Conservation (phyloP, 2,329 filamentous ascomycete genomes). For the Aspergillus alliaceus region DNA sequence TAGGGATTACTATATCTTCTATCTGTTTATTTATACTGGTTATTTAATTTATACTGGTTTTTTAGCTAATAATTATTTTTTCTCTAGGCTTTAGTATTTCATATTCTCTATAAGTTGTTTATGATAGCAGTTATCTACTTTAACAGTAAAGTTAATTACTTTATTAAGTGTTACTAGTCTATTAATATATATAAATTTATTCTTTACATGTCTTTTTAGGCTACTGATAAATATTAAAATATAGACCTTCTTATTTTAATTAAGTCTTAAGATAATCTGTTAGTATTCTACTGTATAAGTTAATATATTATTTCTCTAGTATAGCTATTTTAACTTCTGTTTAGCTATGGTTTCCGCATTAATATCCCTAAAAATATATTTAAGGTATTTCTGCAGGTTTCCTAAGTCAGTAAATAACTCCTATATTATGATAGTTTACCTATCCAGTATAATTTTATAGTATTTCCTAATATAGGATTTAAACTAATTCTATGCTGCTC, state of each 20-base stretch:
- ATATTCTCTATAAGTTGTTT: too few relatives aligned
- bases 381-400: not conserved
- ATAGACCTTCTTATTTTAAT: not conserved
- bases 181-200: not conserved
- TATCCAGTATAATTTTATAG: not conserved
- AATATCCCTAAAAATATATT: not conserved
- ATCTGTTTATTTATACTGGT: too few relatives aligned
- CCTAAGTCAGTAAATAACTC: not conserved
- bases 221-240: not conserved
- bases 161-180: too few relatives aligned
- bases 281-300: not conserved
- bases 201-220: not conserved
- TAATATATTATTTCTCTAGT: too few relatives aligned
- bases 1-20: too few relatives aligned
- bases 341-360: not conserved
- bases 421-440: not conserved
- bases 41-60: too few relatives aligned
- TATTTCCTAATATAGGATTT: not conserved
- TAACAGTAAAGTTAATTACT: too few relatives aligned
- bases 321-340: not conserved
- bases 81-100: too few relatives aligned
- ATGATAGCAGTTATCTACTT: too few relatives aligned
- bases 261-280: not conserved
- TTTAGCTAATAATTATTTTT: too few relatives aligned
- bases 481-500: not conserved